A percentile compares a stretch with the other conserved stretches of the same genome.
Evolutionary conservation across 2,329 filamentous ascomycete genomes (phyloP).

Genomic region (Penicillium sp.): DNA sequence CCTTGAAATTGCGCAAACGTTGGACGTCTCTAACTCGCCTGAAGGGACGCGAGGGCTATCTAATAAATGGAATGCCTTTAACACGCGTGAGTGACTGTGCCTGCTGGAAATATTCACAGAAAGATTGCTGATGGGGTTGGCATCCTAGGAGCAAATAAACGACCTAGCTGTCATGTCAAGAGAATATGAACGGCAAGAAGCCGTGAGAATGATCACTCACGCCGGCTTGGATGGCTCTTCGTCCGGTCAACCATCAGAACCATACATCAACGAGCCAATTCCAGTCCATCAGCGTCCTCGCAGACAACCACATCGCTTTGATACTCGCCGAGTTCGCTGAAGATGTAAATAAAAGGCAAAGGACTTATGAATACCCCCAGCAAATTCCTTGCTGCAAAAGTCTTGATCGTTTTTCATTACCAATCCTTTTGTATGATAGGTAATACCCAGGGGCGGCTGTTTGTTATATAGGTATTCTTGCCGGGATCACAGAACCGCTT

Average conservation of each 20-base stretch:
- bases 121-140: conserved; percentile 11
- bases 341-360: background rate
- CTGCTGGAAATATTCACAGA: background rate
- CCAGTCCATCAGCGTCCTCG: conserved; percentile 31
- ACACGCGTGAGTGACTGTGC: conserved; percentile 37
- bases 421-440: conserved; percentile 3
- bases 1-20: conserved; percentile 2
- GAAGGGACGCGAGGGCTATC: conserved; percentile 48
- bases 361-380: background rate
- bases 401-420: background rate
- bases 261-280: conserved; percentile 43
- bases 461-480: conserved; percentile 7
- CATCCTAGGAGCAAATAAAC: conserved; percentile 45
- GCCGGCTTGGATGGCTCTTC: conserved; percentile 17
- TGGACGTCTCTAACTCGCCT: conserved; percentile 10
- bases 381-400: background rate
- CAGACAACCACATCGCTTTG: conserved; percentile 25
- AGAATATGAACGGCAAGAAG: conserved; percentile 47
- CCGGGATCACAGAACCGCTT: conserved; percentile 9
- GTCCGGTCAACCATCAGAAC: conserved; percentile 25
- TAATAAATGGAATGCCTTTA: conserved; percentile 44
- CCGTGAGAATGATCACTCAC: conserved; percentile 40
- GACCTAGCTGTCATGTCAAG: conserved; percentile 45
- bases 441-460: conserved; percentile 6
- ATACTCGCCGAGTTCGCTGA: conserved; percentile 19